These are phyloP conservation scores for Leishmania major DNA, from an alignment of 208 protist genomes.

Conservation along the genomic window DNA sequence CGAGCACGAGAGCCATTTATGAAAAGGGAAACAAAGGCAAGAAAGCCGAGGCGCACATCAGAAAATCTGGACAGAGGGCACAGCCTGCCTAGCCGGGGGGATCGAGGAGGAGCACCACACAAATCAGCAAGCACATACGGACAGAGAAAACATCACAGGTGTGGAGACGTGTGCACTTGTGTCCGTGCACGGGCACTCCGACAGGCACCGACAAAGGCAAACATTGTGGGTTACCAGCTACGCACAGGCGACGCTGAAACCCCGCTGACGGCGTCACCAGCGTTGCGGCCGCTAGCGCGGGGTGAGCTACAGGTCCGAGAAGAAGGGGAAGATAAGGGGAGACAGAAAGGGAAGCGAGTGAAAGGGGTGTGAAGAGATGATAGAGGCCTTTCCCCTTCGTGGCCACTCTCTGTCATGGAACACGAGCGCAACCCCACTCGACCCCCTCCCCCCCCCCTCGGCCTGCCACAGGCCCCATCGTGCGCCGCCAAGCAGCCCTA, in stretches of 20 bases:
- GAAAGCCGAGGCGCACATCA: background rate
- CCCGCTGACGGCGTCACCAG: background rate
- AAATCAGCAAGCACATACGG: background rate
- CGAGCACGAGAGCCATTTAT: background rate
- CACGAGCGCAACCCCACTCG: background rate
- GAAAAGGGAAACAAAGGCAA: background rate
- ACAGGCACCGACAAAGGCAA: background rate
- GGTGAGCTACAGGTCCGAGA: background rate
- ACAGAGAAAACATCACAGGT: background rate
- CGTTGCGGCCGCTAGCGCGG: background rate
- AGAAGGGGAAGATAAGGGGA: background rate
- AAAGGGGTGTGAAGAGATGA: background rate
- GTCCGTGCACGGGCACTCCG: background rate
- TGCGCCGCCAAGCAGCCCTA: background rate
- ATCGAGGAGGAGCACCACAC: background rate
- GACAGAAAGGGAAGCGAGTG: background rate
- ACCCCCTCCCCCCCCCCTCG: background rate
- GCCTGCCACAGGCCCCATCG: background rate
- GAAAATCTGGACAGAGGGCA: background rate
- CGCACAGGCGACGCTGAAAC: background rate
- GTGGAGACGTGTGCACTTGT: background rate
- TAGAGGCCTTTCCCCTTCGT: background rate
- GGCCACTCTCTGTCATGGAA: background rate
- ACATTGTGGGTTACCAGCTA: background rate
- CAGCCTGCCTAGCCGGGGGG: too few relatives aligned